A percentile compares a stretch with the other conserved stretches of the same genome.
These are phyloP conservation scores for Carex sylvatica DNA, from an alignment of 202 grass and related monocot species.

Conservation along the genomic window DNA sequence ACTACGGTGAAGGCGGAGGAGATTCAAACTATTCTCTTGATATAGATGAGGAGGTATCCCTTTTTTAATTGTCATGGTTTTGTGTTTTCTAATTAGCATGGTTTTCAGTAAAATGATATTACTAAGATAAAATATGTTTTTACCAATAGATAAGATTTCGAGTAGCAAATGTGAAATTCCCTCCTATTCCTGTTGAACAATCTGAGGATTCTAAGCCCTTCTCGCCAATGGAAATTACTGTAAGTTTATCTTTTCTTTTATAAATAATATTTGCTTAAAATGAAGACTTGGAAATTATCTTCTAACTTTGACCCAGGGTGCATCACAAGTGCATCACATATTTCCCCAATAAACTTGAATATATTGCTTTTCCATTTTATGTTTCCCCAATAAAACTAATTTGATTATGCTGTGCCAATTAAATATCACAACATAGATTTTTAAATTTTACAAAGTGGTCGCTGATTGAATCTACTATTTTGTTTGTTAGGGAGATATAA, in stretches of 20 bases:
- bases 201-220: conserved; percentile 68
- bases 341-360: background rate
- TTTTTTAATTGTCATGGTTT: background rate
- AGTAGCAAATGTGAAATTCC: conserved; percentile 78
- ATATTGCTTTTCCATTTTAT: background rate
- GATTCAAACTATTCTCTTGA: conserved; percentile 52
- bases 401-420: background rate
- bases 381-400: background rate
- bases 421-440: background rate
- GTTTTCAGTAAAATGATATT: conserved; percentile 14
- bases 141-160: conserved; percentile 67
- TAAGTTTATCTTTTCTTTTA: conserved; percentile 30
- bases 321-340: background rate
- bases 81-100: background rate
- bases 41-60: conserved; percentile 78
- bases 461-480: background rate
- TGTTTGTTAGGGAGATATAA: conserved; percentile 62
- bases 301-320: background rate
- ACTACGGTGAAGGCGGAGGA: conserved; percentile 37
- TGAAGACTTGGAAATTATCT: background rate
- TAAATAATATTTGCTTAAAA: background rate
- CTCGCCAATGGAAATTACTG: conserved; percentile 82
- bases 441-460: background rate
- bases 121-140: conserved; percentile 19
- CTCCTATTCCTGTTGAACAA: conserved; percentile 74